Base-by-base conservation (phyloP, 2,329 filamentous ascomycete genomes). In the Pseudogymnoascus destructans region DNA sequence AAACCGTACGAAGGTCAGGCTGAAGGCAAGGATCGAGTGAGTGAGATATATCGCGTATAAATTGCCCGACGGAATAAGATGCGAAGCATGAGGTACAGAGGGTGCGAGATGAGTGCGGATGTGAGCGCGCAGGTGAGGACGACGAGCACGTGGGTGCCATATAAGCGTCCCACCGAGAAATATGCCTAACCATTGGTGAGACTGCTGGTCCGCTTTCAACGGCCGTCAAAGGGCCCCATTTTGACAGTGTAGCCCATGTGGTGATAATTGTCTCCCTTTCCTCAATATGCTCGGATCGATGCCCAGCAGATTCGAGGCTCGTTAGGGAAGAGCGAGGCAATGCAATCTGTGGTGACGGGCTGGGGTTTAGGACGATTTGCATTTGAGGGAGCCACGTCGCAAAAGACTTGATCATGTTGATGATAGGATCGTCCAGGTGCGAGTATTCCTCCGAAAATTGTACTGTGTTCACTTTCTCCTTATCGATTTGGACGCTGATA, bases 281-380 rank as follows among this genome's bases (percentile, higher is more conserved):
- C 15, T 52, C 46, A 30, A 52, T 52, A 52, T 52, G 46, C 46
- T 52, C 46, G 11, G 46, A 52, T 52, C 25, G 25, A 19, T 15
- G 46, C n/a, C 46, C 46, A 11, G 46, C 25, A 52, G 46, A 15
- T 52, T 52, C 9, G 46, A 52, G 46, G 10, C 25, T 52, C 5
- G 25, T n/a, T 7, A 52, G 25, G 19, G 46, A 30, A 27, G 58
- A 56, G 54, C 56, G 63, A 11, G 63, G 63, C 9, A 76, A 69
- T 21, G 76, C 69, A 10, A 79, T 69, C 10, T 76, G 73, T 35
- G 76, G 75, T 62, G 78, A 75, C 64, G 79, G 76, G 58, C 76
- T 70, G 6, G 72, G 68, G 60, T 79, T 79, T 67, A 78, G 76
- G 6, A 75, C 75, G 15, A 79, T 71, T 60, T 79, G 75, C 73